phyloP scores from a whole-genome alignment of 148 eudicot species.

The Rhododendron kiyosumense region DNA sequence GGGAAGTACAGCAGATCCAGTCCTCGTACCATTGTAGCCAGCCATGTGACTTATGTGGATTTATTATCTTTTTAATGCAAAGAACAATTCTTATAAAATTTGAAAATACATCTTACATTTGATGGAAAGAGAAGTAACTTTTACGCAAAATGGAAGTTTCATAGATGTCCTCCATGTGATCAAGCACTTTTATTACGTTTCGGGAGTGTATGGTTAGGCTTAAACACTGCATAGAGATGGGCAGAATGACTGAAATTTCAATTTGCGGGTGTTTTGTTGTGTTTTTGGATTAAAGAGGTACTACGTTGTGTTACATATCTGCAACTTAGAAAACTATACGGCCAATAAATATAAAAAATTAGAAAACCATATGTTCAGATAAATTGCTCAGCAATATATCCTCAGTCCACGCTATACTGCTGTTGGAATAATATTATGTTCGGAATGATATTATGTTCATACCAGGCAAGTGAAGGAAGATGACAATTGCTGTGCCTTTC shows the following conservation, averaged over 20 bases:
- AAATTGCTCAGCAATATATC: neutral
- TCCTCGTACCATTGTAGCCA: neutral
- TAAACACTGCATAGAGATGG: neutral
- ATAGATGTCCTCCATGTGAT: neutral
- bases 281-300: neutral
- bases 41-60: neutral
- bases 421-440: neutral
- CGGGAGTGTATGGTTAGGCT: neutral
- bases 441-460: neutral
- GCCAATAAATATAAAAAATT: neutral
- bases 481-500: neutral
- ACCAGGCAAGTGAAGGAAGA: neutral
- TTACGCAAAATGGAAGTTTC: neutral
- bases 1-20: neutral
- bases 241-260: neutral
- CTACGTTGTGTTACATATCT: neutral
- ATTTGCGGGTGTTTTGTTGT: neutral
- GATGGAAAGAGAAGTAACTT: neutral
- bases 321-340: too few species aligned
- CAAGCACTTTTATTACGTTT: neutral
- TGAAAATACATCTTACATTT: neutral
- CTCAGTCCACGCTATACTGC: neutral
- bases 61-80: neutral
- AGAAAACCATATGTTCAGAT: neutral
- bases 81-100: neutral